A percentile compares a stretch with the other conserved stretches of the same genome.
These are phyloP conservation scores for Zea luxurians DNA, from an alignment of 176 grass and related monocot species.

Conservation along the genomic window DNA sequence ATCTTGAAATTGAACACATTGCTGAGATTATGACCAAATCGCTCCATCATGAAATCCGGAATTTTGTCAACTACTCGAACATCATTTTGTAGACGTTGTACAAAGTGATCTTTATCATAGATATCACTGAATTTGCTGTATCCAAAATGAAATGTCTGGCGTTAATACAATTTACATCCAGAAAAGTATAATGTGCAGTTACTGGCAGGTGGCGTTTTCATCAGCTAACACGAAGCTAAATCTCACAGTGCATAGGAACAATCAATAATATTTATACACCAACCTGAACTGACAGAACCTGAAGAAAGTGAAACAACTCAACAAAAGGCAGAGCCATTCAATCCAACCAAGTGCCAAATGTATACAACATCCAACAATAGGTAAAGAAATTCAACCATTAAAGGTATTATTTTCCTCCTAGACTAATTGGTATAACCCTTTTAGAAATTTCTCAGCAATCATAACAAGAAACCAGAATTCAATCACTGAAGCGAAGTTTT, in stretches of 20 bases:
- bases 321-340: conserved; percentile 15
- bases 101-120: conserved; percentile 90
- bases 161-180: conserved; percentile 12
- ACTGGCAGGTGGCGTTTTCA: background rate
- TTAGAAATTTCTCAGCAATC: conserved; percentile 8
- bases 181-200: background rate
- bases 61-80: conserved; percentile 76
- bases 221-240: background rate
- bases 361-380: conserved; percentile 12
- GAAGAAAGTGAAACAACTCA: conserved; percentile 6
- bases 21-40: conserved; percentile 89
- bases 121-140: conserved; percentile 97
- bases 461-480: background rate
- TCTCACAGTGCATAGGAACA: background rate
- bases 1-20: conserved; percentile 98
- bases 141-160: conserved; percentile 36
- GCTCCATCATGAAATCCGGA: conserved; percentile 90
- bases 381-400: background rate
- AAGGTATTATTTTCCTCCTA: conserved; percentile 14
- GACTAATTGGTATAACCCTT: conserved; percentile 15
- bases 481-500: too few relatives aligned
- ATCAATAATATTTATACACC: background rate
- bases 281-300: conserved; percentile 15
- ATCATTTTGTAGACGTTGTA: conserved; percentile 79
- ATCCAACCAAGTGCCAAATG: background rate